Conservation (phyloP, 2,329 filamentous ascomycete species). For the Sporothrix inflata region DNA sequence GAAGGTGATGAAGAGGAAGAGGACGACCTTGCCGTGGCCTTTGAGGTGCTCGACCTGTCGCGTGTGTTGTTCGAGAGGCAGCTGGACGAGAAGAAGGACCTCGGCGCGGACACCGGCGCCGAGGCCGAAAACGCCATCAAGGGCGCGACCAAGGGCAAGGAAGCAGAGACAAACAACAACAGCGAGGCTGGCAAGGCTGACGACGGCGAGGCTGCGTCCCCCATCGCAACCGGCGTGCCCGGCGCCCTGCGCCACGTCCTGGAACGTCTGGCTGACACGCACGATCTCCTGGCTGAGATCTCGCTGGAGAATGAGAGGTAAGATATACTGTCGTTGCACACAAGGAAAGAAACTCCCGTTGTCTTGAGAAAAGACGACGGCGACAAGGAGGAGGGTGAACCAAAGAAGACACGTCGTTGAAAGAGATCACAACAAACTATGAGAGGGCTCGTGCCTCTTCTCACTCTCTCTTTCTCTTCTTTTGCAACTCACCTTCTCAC, state of each 20-base stretch:
- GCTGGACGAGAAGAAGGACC: slow-evolving; percentile 47
- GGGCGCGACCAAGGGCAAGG: slow-evolving; percentile 36
- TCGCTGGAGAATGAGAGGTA: slow-evolving; percentile 92
- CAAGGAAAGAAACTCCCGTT: not conserved
- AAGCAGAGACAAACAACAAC: slow-evolving; percentile 29
- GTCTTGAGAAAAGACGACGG: not conserved
- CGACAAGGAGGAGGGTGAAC: not conserved
- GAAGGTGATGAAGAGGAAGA: slow-evolving; percentile 64
- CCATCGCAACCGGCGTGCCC: slow-evolving; percentile 44
- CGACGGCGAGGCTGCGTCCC: not conserved
- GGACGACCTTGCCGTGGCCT: slow-evolving; percentile 77
- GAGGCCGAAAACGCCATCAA: slow-evolving; percentile 40
- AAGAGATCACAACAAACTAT: not conserved
- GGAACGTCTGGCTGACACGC: slow-evolving; percentile 87
- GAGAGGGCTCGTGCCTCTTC: not conserved
- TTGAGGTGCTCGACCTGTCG: slow-evolving; percentile 82
- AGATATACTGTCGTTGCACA: slow-evolving; percentile 27
- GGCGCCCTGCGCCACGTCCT: slow-evolving; percentile 64
- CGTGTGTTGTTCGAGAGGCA: slow-evolving; percentile 66
- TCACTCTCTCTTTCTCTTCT: slow-evolving; percentile 2
- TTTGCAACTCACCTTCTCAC: slow-evolving; percentile 7
- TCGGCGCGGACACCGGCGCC: slow-evolving; percentile 41
- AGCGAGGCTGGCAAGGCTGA: slow-evolving; percentile 46
- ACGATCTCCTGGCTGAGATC: slow-evolving; percentile 93
- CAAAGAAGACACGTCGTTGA: slow-evolving; percentile 1